Conservation (phyloP, 306 rosid genomes). For the Quercus cerris region DNA sequence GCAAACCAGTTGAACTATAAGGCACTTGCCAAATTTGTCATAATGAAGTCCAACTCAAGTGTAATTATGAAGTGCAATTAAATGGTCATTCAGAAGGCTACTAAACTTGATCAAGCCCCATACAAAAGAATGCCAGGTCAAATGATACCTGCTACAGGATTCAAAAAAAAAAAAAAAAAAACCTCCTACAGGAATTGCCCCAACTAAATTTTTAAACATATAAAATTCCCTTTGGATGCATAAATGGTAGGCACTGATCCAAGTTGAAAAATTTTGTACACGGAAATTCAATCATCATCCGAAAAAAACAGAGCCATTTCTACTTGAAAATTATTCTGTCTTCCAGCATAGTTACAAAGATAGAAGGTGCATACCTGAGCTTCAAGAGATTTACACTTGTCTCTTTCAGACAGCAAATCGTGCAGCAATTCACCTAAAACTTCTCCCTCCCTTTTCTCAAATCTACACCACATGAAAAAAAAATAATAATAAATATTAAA, state of each 20-base stretch:
- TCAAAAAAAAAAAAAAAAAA: too few relatives aligned
- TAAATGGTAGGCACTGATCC: not conserved
- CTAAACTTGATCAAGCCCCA: too few relatives aligned
- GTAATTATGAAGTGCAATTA: too few relatives aligned
- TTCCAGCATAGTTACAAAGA: not conserved
- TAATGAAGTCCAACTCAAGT: too few relatives aligned
- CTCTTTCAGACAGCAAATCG: constrained; percentile 52
- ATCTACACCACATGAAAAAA: constrained; percentile 31
- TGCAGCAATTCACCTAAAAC: constrained; percentile 23
- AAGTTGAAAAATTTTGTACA: not conserved
- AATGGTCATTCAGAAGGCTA: too few relatives aligned
- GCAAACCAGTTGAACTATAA: too few relatives aligned
- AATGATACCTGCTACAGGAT: too few relatives aligned
- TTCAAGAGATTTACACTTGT: constrained; percentile 55
- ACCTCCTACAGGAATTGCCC: too few relatives aligned
- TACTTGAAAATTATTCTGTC: not conserved
- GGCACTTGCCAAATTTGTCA: too few relatives aligned
- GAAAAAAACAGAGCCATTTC: not conserved
- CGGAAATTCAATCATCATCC: not conserved
- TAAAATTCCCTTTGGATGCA: not conserved
- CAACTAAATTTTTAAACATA: too few relatives aligned
- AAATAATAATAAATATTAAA: too few relatives aligned
- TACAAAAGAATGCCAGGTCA: too few relatives aligned
- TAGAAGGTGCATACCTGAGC: constrained; percentile 40
- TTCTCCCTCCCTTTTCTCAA: constrained; percentile 36